phyloP scores from a whole-genome alignment of 108 stramenopile genomes.

The Schizochytrium sp. region DNA sequence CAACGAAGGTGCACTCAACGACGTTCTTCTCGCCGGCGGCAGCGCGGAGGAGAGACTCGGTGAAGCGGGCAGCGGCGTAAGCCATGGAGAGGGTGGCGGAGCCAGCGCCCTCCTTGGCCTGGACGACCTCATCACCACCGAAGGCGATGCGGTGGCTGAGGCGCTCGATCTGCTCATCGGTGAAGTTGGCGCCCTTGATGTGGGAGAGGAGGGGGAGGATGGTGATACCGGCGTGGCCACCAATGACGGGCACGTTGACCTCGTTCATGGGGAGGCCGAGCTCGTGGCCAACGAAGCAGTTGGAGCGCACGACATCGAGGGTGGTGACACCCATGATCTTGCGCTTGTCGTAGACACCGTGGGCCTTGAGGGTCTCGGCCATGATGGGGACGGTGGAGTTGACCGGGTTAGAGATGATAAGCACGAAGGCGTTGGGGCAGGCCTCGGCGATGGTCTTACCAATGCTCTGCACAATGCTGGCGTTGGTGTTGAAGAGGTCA shows the following conservation, averaged over 20 bases:
- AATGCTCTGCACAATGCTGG: slow-evolving; percentile 92
- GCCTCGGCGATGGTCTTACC: slow-evolving; percentile 93
- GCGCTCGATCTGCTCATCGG: slow-evolving; percentile 87
- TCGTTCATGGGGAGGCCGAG: slow-evolving; percentile 87
- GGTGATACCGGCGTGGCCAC: slow-evolving; percentile 99
- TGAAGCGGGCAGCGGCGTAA: slow-evolving; percentile 94
- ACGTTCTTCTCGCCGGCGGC: slow-evolving; percentile 88
- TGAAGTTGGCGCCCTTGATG: slow-evolving; percentile 86
- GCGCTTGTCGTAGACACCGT: slow-evolving; percentile 92
- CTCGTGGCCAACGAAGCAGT: slow-evolving; percentile 93
- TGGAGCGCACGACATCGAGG: slow-evolving; percentile 97
- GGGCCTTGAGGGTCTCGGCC: slow-evolving; percentile 93
- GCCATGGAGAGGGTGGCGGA: slow-evolving; percentile 98
- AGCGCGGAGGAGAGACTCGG: slow-evolving; percentile 90
- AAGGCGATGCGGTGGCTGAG: slow-evolving; percentile 95
- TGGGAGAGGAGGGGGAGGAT: slow-evolving; percentile 97
- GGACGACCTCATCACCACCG: slow-evolving; percentile 99
- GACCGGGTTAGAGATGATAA: slow-evolving; percentile 99
- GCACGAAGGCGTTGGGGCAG: slow-evolving; percentile 94
- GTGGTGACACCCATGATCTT: slow-evolving; percentile 98
- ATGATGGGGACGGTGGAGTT: slow-evolving; percentile 99
- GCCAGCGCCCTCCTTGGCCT: slow-evolving; percentile 99
- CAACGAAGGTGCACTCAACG: slow-evolving; percentile 94
- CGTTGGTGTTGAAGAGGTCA: slow-evolving; percentile 95
- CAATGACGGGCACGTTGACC: slow-evolving; percentile 94